Conservation (phyloP, 345 rosid species). For the Hypericum perforatum region DNA sequence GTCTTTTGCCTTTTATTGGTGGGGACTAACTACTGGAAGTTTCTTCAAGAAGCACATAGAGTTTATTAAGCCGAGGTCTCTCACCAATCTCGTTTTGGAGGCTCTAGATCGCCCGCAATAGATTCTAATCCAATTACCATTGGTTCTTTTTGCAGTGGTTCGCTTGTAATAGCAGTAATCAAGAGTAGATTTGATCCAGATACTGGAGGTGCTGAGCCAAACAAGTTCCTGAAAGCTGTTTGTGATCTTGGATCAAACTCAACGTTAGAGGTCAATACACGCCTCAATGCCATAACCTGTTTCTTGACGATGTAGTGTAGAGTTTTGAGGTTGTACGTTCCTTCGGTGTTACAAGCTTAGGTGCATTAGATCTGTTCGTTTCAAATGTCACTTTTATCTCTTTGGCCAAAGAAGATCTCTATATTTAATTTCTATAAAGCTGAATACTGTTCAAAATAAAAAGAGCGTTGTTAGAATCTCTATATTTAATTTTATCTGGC, state of each 20-base stretch:
- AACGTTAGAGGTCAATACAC: slow-evolving; percentile 34
- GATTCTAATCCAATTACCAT: not conserved
- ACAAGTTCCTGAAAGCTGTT: slow-evolving; percentile 56
- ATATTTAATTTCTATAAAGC: too few species aligned
- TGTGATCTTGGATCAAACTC: slow-evolving; percentile 65
- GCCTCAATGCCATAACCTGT: too few species aligned
- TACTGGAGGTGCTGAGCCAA: slow-evolving; percentile 82
- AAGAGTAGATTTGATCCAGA: slow-evolving; percentile 92
- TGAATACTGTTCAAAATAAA: too few species aligned
- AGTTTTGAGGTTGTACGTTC: too few species aligned
- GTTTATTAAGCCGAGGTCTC: slow-evolving; percentile 83
- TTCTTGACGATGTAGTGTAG: too few species aligned
- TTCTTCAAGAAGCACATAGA: slow-evolving; percentile 67
- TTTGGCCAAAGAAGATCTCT: too few species aligned
- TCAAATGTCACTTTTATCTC: too few species aligned
- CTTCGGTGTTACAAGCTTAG: too few species aligned
- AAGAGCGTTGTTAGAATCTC: too few species aligned
- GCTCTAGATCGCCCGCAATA: slow-evolving; percentile 1
- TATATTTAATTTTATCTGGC: too few species aligned
- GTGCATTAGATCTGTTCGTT: too few species aligned
- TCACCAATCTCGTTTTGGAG: slow-evolving; percentile 5
- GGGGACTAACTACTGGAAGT: slow-evolving; percentile 81
- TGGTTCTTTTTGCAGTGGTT: slow-evolving; percentile 41
- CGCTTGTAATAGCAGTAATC: slow-evolving; percentile 95
- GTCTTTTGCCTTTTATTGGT: slow-evolving; percentile 92